A percentile compares a stretch with the other conserved stretches of the same genome.
These are phyloP conservation scores for Barnettozyma pratensis DNA, from an alignment of 805 yeast species.

Conservation along the genomic window DNA sequence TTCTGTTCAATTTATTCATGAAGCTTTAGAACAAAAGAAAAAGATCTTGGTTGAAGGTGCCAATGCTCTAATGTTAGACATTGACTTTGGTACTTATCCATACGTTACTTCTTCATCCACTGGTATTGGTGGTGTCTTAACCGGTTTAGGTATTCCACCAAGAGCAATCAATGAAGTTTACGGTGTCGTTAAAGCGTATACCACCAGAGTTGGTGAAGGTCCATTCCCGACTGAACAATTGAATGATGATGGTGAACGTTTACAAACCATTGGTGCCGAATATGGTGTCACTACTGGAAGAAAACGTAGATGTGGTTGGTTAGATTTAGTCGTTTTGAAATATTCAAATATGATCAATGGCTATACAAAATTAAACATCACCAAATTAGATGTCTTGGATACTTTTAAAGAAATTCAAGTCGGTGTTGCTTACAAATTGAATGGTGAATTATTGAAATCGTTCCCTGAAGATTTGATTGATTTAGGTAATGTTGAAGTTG, in stretches of 20 bases:
- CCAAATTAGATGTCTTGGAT: constrained; percentile 94
- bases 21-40: constrained; percentile 71
- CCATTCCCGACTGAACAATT: constrained; percentile 98
- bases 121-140: constrained; percentile 95
- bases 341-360: constrained; percentile 92
- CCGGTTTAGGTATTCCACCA: constrained; percentile 98
- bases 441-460: constrained; percentile 67
- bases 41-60: constrained; percentile 96
- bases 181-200: constrained; percentile 98
- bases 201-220: constrained; percentile 98
- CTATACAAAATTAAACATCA: constrained; percentile 88
- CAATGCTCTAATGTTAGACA: constrained; percentile 94
- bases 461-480: constrained; percentile 91
- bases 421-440: constrained; percentile 75
- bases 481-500: constrained; percentile 87
- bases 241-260: constrained; percentile 76
- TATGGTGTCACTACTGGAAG: constrained; percentile 98
- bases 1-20: constrained; percentile 78
- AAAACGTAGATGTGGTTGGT: constrained; percentile 99
- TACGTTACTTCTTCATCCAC: constrained; percentile 94
- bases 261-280: constrained; percentile 92
- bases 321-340: constrained; percentile 89
- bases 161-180: constrained; percentile 68
- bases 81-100: constrained; percentile 97
- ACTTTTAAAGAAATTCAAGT: constrained; percentile 83